Conservation (phyloP, 208 protist genomes). For the Trypanosoma cruzi region DNA sequence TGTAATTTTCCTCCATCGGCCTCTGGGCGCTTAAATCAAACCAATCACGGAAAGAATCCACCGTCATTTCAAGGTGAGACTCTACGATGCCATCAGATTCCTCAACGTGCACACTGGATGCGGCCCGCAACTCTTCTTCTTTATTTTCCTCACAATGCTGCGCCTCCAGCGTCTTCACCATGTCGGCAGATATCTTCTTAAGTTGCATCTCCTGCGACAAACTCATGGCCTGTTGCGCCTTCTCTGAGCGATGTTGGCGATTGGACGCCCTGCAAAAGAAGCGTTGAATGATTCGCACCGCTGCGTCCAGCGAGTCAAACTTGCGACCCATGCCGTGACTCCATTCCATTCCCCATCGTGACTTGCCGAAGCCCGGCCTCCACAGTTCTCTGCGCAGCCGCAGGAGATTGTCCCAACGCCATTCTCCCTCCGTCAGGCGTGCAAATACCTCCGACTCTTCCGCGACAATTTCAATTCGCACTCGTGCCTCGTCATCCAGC, state of each 20-base stretch:
- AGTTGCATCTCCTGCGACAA: constrained; percentile 1
- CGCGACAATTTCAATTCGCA: neutral
- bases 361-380: constrained; percentile 4
- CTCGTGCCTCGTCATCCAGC: constrained; percentile 3
- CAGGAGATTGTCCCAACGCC: constrained; percentile 35
- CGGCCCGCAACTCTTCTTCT: neutral
- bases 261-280: constrained; percentile 9
- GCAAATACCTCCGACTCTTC: constrained; percentile 10
- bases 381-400: constrained; percentile 11
- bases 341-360: constrained; percentile 18
- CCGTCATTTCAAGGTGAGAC: constrained; percentile 12
- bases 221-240: neutral
- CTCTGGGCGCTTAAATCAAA: constrained; percentile 32
- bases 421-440: constrained; percentile 16
- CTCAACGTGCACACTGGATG: neutral
- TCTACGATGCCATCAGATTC: neutral
- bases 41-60: constrained; percentile 27
- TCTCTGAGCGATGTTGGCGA: neutral
- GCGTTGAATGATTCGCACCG: constrained; percentile 25
- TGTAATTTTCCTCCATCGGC: constrained; percentile 37
- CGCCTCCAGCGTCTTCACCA: neutral
- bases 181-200: neutral
- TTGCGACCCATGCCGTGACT: constrained; percentile 13
- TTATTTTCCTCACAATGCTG: neutral
- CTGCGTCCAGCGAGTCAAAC: constrained; percentile 33